Percentiles rank a stretch among this genome's conserved stretches.
Conservation (phyloP, 805 yeast species). For the Candida taoyuanica region DNA sequence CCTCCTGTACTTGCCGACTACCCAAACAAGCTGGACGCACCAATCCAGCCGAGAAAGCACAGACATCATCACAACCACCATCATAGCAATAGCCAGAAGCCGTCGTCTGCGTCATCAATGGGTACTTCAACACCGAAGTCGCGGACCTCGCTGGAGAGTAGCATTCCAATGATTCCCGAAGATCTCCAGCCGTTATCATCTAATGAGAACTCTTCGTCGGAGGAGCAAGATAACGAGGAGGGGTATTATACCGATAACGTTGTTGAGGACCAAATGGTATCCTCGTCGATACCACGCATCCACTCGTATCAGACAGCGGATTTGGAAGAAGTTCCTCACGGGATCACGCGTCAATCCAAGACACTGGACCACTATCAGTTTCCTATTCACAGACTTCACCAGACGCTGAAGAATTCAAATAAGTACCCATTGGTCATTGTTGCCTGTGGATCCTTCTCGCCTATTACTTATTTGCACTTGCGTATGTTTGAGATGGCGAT, state of each 20-base stretch:
- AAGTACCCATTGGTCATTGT: conserved; percentile 90
- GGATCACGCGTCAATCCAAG: conserved; percentile 83
- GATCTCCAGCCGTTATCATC: conserved; percentile 54
- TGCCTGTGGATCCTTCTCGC: conserved; percentile 97
- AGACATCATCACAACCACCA: conserved; percentile 24
- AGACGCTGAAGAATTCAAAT: conserved; percentile 60
- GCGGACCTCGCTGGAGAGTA: conserved; percentile 17
- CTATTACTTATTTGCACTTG: conserved; percentile 89
- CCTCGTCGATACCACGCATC: conserved; percentile 28
- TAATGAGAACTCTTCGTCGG: conserved; percentile 36
- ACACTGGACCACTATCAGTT: conserved; percentile 64
- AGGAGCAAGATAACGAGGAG: conserved; percentile 30
- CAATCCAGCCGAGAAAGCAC: conserved; percentile 44
- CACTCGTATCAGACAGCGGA: conserved; percentile 71
- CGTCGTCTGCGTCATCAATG: not conserved
- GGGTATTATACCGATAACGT: conserved; percentile 16
- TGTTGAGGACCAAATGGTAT: conserved; percentile 17
- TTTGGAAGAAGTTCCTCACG: conserved; percentile 95
- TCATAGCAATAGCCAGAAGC: conserved; percentile 9
- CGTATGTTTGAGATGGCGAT: conserved; percentile 99
- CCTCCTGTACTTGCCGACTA: conserved; percentile 74
- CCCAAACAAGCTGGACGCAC: conserved; percentile 69
- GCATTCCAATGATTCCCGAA: conserved; percentile 52
- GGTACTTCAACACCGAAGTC: conserved; percentile 15
- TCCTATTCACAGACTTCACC: conserved; percentile 82